Conservation (phyloP, 176 grass and related monocot species). For the Thinopyrum elongatum region DNA sequence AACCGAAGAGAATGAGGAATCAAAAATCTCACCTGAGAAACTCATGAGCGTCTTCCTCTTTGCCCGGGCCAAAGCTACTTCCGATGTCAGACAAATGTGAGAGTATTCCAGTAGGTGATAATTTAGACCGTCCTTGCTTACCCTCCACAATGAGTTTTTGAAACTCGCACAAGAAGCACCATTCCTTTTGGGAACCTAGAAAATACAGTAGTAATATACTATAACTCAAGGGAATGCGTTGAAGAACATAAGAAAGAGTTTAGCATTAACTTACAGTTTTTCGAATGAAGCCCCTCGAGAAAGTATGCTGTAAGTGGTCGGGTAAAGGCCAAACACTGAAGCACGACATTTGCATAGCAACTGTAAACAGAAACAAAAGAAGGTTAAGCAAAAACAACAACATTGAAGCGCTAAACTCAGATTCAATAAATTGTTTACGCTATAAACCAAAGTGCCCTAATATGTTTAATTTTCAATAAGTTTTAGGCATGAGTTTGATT, state of each 20-base stretch:
- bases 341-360: slow-evolving; percentile 90
- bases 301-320: slow-evolving; percentile 82
- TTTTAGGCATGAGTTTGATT: background rate
- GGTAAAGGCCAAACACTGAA: slow-evolving; percentile 94
- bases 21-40: slow-evolving; percentile 73
- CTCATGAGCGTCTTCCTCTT: slow-evolving; percentile 89
- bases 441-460: slow-evolving; percentile 4
- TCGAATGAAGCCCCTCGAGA: slow-evolving; percentile 73
- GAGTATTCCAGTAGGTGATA: slow-evolving; percentile 75
- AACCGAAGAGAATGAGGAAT: background rate
- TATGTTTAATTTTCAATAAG: background rate
- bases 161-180: slow-evolving; percentile 94
- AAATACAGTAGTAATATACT: slow-evolving; percentile 18
- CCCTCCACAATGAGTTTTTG: slow-evolving; percentile 64
- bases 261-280: slow-evolving; percentile 60
- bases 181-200: slow-evolving; percentile 62
- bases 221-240: background rate
- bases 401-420: background rate
- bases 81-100: slow-evolving; percentile 63
- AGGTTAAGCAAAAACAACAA: slow-evolving; percentile 27
- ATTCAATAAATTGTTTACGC: slow-evolving; percentile 19
- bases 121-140: slow-evolving; percentile 45
- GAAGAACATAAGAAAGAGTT: slow-evolving; percentile 18
- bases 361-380: slow-evolving; percentile 51
- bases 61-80: slow-evolving; percentile 47